Evolutionary conservation across 164 flowering plant species (phyloP).

Genomic region (Saururus chinensis): DNA sequence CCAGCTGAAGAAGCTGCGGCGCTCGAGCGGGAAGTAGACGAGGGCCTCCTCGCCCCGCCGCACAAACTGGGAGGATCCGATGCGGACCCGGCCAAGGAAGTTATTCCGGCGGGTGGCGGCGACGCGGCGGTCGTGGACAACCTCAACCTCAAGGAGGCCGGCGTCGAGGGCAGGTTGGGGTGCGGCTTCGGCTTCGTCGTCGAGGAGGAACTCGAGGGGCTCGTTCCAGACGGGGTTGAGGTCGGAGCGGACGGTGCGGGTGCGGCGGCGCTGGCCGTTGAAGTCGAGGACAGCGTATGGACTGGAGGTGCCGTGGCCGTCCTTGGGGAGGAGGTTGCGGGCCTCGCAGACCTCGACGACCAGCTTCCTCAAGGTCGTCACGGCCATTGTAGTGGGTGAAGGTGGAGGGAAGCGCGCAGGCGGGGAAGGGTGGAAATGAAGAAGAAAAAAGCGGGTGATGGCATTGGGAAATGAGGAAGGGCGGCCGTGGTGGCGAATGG

Average conservation of each 20-base stretch:
- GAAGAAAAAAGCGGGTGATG: no score
- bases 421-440: no score
- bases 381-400: background rate
- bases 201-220: conserved; percentile 47
- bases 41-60: conserved; percentile 73
- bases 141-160: conserved; percentile 47
- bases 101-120: conserved; percentile 60
- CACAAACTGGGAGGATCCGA: conserved; percentile 58
- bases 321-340: conserved; percentile 58
- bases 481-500: no score
- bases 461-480: no score
- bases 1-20: conserved; percentile 49
- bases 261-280: conserved; percentile 65
- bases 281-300: conserved; percentile 66
- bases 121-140: conserved; percentile 41
- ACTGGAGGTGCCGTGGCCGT: conserved; percentile 80
- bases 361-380: conserved; percentile 33
- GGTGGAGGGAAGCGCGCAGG: no score
- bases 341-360: conserved; percentile 79
- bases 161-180: conserved; percentile 36
- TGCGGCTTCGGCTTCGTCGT: conserved; percentile 30
- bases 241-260: conserved; percentile 38
- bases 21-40: conserved; percentile 62
- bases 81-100: conserved; percentile 56
- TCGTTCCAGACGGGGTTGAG: conserved; percentile 82